Percentiles rank a stretch among this genome's conserved stretches.
Evolutionary conservation across 179 eudicot species (phyloP).

Genomic region (Beta lomatogona): DNA sequence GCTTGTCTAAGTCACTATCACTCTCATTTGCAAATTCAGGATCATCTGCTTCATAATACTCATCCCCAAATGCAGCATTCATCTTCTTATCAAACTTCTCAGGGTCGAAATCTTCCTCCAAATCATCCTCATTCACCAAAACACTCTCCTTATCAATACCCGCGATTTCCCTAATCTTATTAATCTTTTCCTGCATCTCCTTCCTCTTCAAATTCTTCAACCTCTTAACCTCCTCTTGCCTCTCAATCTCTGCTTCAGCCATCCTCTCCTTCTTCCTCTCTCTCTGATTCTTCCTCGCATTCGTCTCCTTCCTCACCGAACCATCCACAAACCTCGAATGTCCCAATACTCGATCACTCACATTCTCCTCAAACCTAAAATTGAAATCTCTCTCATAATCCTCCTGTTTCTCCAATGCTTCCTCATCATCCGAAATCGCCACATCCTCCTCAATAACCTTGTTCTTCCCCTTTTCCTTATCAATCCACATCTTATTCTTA

Average conservation of each 20-base stretch:
- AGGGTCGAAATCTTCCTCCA: constrained; percentile 90
- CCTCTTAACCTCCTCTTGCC: constrained; percentile 87
- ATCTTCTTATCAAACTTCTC: constrained; percentile 78
- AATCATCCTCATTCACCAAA: constrained; percentile 67
- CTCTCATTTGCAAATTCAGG: constrained; percentile 70
- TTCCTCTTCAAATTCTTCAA: constrained; percentile 93
- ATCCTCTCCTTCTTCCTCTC: constrained; percentile 88
- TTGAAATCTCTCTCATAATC: constrained; percentile 78
- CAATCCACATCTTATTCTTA: constrained; percentile 73
- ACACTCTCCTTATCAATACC: constrained; percentile 52
- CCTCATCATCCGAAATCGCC: constrained; percentile 74
- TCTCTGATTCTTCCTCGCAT: constrained; percentile 75
- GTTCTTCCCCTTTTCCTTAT: constrained; percentile 38
- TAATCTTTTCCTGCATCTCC: constrained; percentile 76
- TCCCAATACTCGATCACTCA: constrained; percentile 71
- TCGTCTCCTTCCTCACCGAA: constrained; percentile 93
- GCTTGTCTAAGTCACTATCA: constrained; percentile 63
- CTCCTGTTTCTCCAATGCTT: constrained; percentile 74
- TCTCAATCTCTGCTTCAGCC: constrained; percentile 64
- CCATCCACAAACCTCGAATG: constrained; percentile 71
- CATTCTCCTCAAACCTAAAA: constrained; percentile 78
- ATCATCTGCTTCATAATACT: constrained; percentile 74
- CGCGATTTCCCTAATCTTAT: constrained; percentile 65
- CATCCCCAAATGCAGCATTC: constrained; percentile 64
- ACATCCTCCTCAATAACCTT: constrained; percentile 24